Conservation (phyloP, 2,329 filamentous ascomycete genomes). For the Purpureocillium takamizusanense region DNA sequence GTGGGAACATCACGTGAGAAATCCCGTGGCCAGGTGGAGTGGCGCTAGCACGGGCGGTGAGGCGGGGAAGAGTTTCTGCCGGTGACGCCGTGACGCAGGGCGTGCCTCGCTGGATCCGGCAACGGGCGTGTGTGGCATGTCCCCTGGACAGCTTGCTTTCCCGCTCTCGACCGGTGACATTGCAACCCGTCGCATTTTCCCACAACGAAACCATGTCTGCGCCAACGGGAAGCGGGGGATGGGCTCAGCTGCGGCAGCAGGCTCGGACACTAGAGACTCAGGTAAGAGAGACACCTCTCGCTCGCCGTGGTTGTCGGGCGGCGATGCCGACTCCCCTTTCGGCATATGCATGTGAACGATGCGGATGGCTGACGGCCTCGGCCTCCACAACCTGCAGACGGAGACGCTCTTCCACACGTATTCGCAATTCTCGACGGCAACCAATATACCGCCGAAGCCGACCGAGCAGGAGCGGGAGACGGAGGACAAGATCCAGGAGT, state of each 20-base stretch:
- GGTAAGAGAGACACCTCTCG: conserved; percentile 37
- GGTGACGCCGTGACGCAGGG: background rate
- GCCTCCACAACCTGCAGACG: conserved; percentile 50
- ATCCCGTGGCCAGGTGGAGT: conserved; percentile 1
- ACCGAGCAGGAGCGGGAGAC: conserved; percentile 75
- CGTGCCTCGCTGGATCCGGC: background rate
- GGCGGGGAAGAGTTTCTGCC: conserved; percentile 8
- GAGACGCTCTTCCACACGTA: conserved; percentile 78
- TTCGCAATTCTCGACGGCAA: conserved; percentile 77
- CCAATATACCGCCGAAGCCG: conserved; percentile 73
- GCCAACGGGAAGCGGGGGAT: conserved; percentile 55
- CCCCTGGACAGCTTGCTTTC: background rate
- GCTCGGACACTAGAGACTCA: conserved; percentile 82
- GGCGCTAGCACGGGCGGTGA: conserved; percentile 16
- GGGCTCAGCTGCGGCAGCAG: conserved; percentile 92
- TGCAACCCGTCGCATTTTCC: background rate
- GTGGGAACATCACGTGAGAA: conserved; percentile 12
- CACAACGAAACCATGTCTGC: conserved; percentile 36
- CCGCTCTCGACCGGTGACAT: background rate
- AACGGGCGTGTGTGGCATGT: background rate
- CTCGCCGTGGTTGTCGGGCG: background rate
- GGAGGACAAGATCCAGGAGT: conserved; percentile 73
- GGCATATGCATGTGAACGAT: background rate
- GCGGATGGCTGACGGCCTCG: no score
- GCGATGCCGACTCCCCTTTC: background rate